Conservation (phyloP, 768 basidiomycete species). For the Amyloporia xantha region DNA sequence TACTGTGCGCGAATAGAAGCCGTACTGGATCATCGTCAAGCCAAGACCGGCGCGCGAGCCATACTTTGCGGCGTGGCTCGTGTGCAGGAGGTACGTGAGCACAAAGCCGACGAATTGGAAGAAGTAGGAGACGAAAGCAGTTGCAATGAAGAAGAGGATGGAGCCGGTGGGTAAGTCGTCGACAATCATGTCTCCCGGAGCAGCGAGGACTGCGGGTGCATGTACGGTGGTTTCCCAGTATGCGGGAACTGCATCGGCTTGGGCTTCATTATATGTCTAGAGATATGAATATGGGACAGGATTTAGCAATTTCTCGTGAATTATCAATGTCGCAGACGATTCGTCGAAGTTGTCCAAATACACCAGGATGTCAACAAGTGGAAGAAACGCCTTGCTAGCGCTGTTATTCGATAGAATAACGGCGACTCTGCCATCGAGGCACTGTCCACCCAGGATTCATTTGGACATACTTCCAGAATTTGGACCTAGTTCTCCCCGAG, state of each 20-base stretch:
- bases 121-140: slow-evolving; percentile 83
- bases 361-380: no score
- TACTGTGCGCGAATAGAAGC: slow-evolving; percentile 37
- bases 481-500: no score
- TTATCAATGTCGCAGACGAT: background rate
- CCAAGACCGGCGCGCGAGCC: slow-evolving; percentile 96
- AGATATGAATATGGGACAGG: background rate
- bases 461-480: no score
- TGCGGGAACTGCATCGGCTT: slow-evolving; percentile 84
- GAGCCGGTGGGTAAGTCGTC: slow-evolving; percentile 88
- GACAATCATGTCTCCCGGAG: slow-evolving; percentile 68
- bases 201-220: slow-evolving; percentile 50
- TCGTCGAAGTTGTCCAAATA: no score
- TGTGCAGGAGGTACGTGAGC: slow-evolving; percentile 88
- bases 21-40: slow-evolving; percentile 89
- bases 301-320: background rate
- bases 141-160: slow-evolving; percentile 63
- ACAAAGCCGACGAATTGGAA: slow-evolving; percentile 96
- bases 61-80: slow-evolving; percentile 87
- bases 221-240: slow-evolving; percentile 98
- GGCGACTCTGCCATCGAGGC: no score
- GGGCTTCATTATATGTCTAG: slow-evolving; percentile 85
- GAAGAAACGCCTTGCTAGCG: no score
- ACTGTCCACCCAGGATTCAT: no score
- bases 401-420: no score